phyloP scores from a whole-genome alignment of 805 yeast species.

The Candida maltosa region DNA sequence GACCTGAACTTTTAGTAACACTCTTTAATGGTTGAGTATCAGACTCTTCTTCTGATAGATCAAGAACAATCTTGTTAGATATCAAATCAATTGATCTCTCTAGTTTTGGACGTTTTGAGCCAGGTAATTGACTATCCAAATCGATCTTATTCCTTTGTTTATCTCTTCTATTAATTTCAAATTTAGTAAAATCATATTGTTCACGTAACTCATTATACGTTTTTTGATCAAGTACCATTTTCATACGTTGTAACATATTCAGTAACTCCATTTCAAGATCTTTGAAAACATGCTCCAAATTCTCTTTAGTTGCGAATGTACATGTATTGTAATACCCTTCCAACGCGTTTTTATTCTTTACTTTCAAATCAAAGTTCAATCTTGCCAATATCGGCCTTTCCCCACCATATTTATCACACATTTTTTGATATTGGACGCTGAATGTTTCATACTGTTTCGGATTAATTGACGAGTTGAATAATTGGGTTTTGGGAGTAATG shows the following conservation, averaged over 20 bases:
- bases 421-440: background rate
- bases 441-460: slow-evolving; percentile 1
- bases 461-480: slow-evolving; percentile 3
- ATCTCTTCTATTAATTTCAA: slow-evolving; percentile 1
- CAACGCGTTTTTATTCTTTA: background rate
- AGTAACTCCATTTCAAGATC: slow-evolving; percentile 2
- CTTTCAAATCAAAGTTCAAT: slow-evolving; percentile 1
- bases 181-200: background rate
- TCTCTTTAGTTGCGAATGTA: slow-evolving; percentile 1
- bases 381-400: slow-evolving; percentile 1
- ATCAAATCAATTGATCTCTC: background rate
- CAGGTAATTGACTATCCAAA: slow-evolving; percentile 1
- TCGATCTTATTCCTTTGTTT: background rate
- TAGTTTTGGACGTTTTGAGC: background rate
- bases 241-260: background rate
- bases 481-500: background rate
- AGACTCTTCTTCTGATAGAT: background rate
- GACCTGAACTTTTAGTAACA: background rate
- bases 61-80: background rate
- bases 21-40: background rate
- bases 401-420: background rate
- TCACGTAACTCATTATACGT: background rate
- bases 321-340: slow-evolving; percentile 3
- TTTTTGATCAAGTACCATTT: background rate
- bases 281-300: slow-evolving; percentile 1